Conservation (phyloP, 306 rosid species). For the Dryas octopetala region DNA sequence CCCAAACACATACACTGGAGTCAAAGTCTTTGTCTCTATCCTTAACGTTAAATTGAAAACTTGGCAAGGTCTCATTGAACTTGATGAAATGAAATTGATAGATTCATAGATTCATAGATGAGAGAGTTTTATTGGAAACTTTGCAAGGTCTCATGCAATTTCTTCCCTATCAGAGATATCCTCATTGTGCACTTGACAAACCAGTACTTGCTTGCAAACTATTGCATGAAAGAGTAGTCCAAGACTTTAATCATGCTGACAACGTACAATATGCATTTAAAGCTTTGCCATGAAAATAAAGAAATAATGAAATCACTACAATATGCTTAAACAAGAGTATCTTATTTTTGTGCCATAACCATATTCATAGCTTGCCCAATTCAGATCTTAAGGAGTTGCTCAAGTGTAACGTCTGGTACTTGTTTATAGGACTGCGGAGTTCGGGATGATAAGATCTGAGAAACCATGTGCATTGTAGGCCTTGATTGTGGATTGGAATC, state of each 20-base stretch:
- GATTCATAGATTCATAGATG: no score
- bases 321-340: background rate
- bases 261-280: background rate
- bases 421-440: background rate
- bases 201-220: background rate
- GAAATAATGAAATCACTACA: background rate
- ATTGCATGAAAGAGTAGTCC: background rate
- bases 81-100: no score
- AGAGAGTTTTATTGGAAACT: no score
- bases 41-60: no score
- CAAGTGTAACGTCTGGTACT: background rate
- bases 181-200: no score
- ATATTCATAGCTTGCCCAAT: background rate
- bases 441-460: background rate
- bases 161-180: no score
- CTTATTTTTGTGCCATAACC: background rate
- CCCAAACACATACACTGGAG: no score
- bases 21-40: no score
- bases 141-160: no score
- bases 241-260: background rate
- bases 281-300: no score
- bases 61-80: no score
- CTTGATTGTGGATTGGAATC: slow-evolving; percentile 8
- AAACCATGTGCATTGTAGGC: slow-evolving; percentile 25
- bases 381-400: background rate